phyloP scores from a whole-genome alignment of 163 green algal species.

The Scenedesmus sp. region DNA sequence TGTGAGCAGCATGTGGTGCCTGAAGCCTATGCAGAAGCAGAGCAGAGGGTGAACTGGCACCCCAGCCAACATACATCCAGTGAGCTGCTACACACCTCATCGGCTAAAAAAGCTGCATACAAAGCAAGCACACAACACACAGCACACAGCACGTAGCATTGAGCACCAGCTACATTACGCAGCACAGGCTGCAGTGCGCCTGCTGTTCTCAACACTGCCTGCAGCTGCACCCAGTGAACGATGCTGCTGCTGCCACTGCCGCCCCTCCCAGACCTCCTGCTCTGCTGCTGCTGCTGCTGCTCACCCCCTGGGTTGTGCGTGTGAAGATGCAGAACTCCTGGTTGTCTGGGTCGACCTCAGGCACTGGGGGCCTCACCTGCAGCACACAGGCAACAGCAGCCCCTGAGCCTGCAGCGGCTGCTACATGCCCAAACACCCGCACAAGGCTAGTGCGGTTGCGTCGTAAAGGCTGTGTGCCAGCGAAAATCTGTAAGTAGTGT shows the following conservation, averaged over 20 bases:
- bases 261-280: neutral
- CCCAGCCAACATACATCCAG: neutral
- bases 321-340: slow-evolving; percentile 94
- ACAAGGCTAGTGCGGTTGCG: neutral
- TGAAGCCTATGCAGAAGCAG: no score
- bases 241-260: neutral
- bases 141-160: neutral
- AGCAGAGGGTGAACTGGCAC: neutral
- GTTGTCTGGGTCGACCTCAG: slow-evolving; percentile 90
- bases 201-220: neutral
- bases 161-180: neutral
- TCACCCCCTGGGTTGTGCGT: slow-evolving; percentile 63
- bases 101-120: neutral
- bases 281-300: neutral
- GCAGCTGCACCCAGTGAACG: neutral
- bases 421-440: neutral
- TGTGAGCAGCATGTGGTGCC: neutral
- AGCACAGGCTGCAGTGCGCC: neutral
- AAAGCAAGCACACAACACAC: neutral
- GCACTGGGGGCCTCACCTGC: slow-evolving; percentile 63
- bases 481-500: neutral
- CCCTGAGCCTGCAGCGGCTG: neutral
- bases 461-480: neutral
- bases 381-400: neutral
- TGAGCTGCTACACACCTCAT: neutral